Evolutionary conservation across 1,284 basidiomycete species (phyloP).

Genomic region (Cryptococcus sp.): DNA sequence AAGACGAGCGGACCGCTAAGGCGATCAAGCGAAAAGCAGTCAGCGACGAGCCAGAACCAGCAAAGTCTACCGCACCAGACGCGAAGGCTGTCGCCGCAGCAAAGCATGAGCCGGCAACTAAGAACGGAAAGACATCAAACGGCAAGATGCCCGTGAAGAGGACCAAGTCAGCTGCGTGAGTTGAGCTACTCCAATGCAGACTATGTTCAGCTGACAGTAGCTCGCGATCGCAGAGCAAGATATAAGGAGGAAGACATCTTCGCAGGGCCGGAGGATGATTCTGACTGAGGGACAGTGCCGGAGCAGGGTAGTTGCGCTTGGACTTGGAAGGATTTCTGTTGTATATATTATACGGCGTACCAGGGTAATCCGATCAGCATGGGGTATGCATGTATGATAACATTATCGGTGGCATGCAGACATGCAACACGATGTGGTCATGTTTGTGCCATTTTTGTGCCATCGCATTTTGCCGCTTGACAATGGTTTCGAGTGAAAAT

Average conservation of each 20-base stretch:
- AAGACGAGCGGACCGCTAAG: slow-evolving; percentile 8
- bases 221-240: slow-evolving; percentile 13
- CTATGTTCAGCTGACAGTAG: background rate
- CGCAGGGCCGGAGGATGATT: slow-evolving; percentile 18
- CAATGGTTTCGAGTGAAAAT: too few species aligned
- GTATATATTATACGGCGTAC: too few species aligned
- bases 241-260: slow-evolving; percentile 35
- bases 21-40: background rate
- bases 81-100: background rate
- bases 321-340: too few species aligned
- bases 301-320: too few species aligned
- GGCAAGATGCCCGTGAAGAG: slow-evolving; percentile 10
- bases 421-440: too few species aligned
- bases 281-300: background rate
- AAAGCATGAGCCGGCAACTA: background rate
- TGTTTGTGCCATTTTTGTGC: too few species aligned
- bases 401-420: too few species aligned
- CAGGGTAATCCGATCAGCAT: too few species aligned
- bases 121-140: background rate
- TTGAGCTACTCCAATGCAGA: background rate
- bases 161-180: slow-evolving; percentile 23
- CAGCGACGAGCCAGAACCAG: background rate
- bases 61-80: background rate
- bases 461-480: too few species aligned
- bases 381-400: too few species aligned